Evolutionary conservation across 768 basidiomycete species (phyloP), one percentile per base, ranked within the genome.

Genomic region (Termitomyces sp.): DNA sequence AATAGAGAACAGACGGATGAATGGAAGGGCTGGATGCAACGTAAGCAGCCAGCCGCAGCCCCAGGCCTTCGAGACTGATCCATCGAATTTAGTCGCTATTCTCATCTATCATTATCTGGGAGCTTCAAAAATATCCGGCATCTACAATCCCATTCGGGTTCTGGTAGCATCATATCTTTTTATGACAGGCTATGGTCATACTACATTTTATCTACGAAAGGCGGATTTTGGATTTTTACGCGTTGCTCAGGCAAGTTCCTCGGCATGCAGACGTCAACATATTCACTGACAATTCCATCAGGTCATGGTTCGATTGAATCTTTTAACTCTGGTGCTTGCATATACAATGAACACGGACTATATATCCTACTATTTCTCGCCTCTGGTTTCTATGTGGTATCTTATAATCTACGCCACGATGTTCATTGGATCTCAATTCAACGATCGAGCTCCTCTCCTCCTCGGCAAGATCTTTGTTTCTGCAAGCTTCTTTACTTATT

Each of bases 21-120:
- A 71, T 97, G 94, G 94, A 96, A 96, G 70, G 94, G 94, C 3
- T 97, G 94, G 94, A 97, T 97, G 94, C 94, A 97, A 76, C 78
- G 92, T 92, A 65, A 55, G 87, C 70, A 6, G 19, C 28, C 5
- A 50, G 44, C 37, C 31, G 50, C 12, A 26, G 26, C 42, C 12
- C 12, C 1, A 30, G 26, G 48, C 5, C 35, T 50, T 54, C 38
- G 57, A n/a, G 55, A 54, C 49, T 64, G 28, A 50, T 58, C 31
- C 35, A 33, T 47, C 58, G 11, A 14, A 46, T 49, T 12, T 46
- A 94, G 92, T 94, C 63, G 84, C 80, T 17, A 92, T 97, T 61
- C 79, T 97, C n/a, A 84, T 94, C 64, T 96, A 97, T 66, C 94
- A 96, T 70, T 94, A 94, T 70, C 71, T 87, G 42, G 90, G 90